These are phyloP conservation scores for Pseudohalonectria lignicola DNA, from an alignment of 2,329 filamentous ascomycete species.

Conservation along the genomic window DNA sequence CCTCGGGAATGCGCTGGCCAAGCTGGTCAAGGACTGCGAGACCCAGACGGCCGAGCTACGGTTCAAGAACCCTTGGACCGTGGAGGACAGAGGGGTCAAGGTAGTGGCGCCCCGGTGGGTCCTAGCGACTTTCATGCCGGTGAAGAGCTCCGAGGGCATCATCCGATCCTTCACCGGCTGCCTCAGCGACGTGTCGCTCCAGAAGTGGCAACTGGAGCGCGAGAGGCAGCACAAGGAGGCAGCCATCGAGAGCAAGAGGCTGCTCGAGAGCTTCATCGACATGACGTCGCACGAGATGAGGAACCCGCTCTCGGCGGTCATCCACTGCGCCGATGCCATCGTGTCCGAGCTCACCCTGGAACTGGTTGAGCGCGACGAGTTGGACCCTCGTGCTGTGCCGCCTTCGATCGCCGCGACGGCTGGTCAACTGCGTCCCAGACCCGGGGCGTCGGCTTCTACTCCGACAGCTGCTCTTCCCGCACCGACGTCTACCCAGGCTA, in stretches of 20 bases:
- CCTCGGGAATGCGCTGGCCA: constrained; percentile 26
- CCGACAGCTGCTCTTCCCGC: too few species aligned
- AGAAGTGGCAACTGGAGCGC: constrained; percentile 38
- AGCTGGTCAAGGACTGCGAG: constrained; percentile 26
- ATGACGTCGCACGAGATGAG: constrained; percentile 65
- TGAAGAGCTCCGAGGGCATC: constrained; percentile 30
- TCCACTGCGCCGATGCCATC: constrained; percentile 66
- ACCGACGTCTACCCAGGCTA: too few species aligned
- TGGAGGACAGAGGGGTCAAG: constrained; percentile 31
- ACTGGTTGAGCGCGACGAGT: constrained; percentile 17
- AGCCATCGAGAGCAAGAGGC: constrained; percentile 48
- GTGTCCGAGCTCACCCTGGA: constrained; percentile 35
- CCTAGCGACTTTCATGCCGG: constrained; percentile 37
- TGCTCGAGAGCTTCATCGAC: constrained; percentile 67
- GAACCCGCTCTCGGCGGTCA: constrained; percentile 61
- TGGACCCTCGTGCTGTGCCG: too few species aligned
- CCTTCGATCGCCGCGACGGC: background rate
- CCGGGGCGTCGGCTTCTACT: too few species aligned
- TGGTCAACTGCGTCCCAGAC: too few species aligned
- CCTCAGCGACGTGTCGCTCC: constrained; percentile 35
- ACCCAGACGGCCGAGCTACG: constrained; percentile 36
- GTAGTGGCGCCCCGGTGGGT: constrained; percentile 35
- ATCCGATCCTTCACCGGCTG: constrained; percentile 39
- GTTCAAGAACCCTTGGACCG: constrained; percentile 33
- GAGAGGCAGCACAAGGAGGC: constrained; percentile 40